Evolutionary conservation across 1,139 yeast genomes (phyloP).

Genomic region (Keqinozyma sinolaborantium): DNA sequence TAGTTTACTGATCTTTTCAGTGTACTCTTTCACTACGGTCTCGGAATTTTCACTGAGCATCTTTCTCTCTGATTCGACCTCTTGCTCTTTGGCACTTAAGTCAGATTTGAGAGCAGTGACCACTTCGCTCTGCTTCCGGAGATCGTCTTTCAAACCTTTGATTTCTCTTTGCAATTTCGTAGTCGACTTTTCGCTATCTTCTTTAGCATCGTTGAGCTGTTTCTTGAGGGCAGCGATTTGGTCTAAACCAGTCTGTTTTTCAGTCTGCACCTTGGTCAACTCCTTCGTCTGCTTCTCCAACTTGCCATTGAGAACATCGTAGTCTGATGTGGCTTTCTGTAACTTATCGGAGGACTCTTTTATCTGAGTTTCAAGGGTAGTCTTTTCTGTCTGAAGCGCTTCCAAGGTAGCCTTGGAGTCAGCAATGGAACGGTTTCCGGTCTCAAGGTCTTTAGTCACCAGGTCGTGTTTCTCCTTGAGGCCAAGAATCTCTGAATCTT

Average conservation of each 20-base stretch:
- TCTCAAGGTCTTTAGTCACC: too few relatives aligned
- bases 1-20: slow-evolving; percentile 37
- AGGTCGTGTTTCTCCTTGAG: too few relatives aligned
- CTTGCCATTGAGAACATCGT: too few relatives aligned
- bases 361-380: too few relatives aligned
- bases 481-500: background rate
- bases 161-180: slow-evolving; percentile 5
- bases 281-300: slow-evolving; percentile 4
- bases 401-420: too few relatives aligned
- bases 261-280: slow-evolving; percentile 5
- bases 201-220: background rate
- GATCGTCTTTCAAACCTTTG: slow-evolving; percentile 5
- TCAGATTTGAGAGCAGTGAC: slow-evolving; percentile 10
- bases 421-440: too few relatives aligned
- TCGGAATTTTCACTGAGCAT: slow-evolving; percentile 48
- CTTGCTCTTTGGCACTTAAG: slow-evolving; percentile 30
- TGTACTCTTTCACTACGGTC: slow-evolving; percentile 43
- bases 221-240: background rate
- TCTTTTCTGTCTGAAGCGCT: too few relatives aligned
- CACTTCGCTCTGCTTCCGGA: slow-evolving; percentile 6
- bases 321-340: too few relatives aligned
- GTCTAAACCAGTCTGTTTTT: too few relatives aligned
- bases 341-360: too few relatives aligned
- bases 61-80: slow-evolving; percentile 49
- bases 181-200: slow-evolving; percentile 2